Evolutionary conservation across 2,329 filamentous ascomycete genomes (phyloP), one percentile per base, ranked within the genome.

Genomic region (Talaromyces rugulosus): DNA sequence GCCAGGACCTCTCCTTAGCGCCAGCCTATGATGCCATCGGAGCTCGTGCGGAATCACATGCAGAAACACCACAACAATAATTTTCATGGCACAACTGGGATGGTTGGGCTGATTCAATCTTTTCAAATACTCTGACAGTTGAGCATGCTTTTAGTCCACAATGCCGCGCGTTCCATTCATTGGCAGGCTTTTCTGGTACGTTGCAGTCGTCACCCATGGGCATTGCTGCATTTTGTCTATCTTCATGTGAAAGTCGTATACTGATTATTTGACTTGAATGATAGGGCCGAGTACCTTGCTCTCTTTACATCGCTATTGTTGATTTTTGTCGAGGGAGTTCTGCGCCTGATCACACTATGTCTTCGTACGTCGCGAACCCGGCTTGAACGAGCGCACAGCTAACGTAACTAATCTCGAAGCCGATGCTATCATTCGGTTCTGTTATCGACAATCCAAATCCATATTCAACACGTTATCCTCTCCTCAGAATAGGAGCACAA

Each of bases 301-400:
- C 85, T 99, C 51, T 78, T 95, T 54, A 87, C 88, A 60, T 98
- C 94, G 7, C 90, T 98, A 70, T 71, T 91, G 58, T 85, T 99
- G 42, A 88, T 98, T 62, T 83, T 87, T 54, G 83, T 96, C 67
- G 95, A 99, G 76, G 87, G 88, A 61, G 71, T 96, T 64, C 89
- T 96, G 69, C 88, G 94, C 69, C 81, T 96, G 62, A 85, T 96
- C 65, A 98, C 95, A 1, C 85, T 97, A 64, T 91, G 91, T 40
- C 84, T 99, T 50, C 95, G 90, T 93, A 80, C 74, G 89, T 79
- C 18, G 54, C 18, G 30, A n/a, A 11, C 63, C 53, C 8, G 18
- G 2, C 53, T 40, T 18, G 40, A 16, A 33, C 34, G 11, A 51
- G 8, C 14, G 18, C 52, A 36, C 55, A 27, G 66, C 67, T 76